Evolutionary conservation across 1,284 basidiomycete genomes (phyloP).

Genomic region (Pterula multifida): DNA sequence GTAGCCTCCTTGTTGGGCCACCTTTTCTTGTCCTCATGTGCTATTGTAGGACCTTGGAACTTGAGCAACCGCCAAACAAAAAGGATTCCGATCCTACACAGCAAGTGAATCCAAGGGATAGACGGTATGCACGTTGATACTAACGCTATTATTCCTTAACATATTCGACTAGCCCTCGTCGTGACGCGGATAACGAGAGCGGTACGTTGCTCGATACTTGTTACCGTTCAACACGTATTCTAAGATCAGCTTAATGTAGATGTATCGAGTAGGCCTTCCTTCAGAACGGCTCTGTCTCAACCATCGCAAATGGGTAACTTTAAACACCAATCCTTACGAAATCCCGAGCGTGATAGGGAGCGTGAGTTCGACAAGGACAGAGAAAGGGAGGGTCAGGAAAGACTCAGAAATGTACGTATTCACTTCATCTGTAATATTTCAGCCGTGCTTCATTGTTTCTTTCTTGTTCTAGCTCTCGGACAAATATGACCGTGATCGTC

Average conservation of each 20-base stretch:
- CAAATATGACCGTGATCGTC: constrained; percentile 74
- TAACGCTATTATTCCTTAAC: constrained; percentile 7
- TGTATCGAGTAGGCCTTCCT: constrained; percentile 47
- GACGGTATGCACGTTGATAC: constrained; percentile 30
- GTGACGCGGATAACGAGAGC: constrained; percentile 56
- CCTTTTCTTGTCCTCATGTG: background rate
- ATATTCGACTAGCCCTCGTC: constrained; percentile 42
- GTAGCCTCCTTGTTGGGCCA: constrained; percentile 15
- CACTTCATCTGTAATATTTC: constrained; percentile 6
- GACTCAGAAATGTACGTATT: constrained; percentile 53
- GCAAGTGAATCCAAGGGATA: constrained; percentile 43
- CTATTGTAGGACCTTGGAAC: constrained; percentile 33
- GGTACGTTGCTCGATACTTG: constrained; percentile 25
- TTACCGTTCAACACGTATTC: constrained; percentile 9
- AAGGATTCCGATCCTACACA: constrained; percentile 52
- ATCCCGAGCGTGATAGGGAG: constrained; percentile 53
- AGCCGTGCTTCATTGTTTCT: constrained; percentile 5
- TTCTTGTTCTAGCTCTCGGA: constrained; percentile 52
- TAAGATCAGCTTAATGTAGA: constrained; percentile 22
- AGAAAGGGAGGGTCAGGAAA: constrained; percentile 67
- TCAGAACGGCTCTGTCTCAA: constrained; percentile 60
- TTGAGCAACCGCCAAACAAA: constrained; percentile 46
- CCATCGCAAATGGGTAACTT: constrained; percentile 85
- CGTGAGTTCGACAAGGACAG: constrained; percentile 55
- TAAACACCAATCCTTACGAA: constrained; percentile 70